These are phyloP conservation scores for Astrothelium macrocarpum DNA, from an alignment of 495 filamentous ascomycete genomes.

Conservation along the genomic window DNA sequence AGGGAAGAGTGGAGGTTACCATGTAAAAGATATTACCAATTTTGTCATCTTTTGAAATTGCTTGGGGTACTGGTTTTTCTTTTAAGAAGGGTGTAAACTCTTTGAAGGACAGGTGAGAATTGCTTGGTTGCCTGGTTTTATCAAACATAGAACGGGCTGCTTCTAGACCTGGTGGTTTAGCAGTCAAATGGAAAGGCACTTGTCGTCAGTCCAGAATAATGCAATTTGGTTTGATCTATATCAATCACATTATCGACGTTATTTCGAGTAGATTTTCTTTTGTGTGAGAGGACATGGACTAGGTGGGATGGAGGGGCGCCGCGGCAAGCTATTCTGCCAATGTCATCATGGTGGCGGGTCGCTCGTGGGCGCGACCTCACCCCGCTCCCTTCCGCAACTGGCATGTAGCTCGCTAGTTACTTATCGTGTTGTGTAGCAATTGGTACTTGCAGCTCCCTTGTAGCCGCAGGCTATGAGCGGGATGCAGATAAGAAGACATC, in stretches of 20 bases:
- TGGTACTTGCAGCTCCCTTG: not conserved
- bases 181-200: not conserved
- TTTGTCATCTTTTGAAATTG: not conserved
- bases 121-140: not conserved
- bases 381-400: not conserved
- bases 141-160: not conserved
- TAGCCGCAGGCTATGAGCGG: not conserved
- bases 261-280: not conserved
- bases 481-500: not conserved
- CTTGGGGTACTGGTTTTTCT: not conserved
- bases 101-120: not conserved
- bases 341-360: not conserved
- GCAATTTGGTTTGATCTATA: not conserved
- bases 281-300: not conserved
- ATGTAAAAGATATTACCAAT: constrained; percentile 36
- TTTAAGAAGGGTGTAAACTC: too few species aligned
- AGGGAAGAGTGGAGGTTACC: constrained; percentile 86
- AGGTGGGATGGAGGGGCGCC: not conserved
- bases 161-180: not conserved
- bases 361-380: not conserved
- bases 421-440: not conserved
- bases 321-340: not conserved
- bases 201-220: too few species aligned
- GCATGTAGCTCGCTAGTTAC: not conserved
- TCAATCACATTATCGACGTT: not conserved